A percentile compares a stretch with the other conserved stretches of the same genome.
Conservation (phyloP, 192 early-diverging fungal genomes). For the Coemansia sp. region DNA sequence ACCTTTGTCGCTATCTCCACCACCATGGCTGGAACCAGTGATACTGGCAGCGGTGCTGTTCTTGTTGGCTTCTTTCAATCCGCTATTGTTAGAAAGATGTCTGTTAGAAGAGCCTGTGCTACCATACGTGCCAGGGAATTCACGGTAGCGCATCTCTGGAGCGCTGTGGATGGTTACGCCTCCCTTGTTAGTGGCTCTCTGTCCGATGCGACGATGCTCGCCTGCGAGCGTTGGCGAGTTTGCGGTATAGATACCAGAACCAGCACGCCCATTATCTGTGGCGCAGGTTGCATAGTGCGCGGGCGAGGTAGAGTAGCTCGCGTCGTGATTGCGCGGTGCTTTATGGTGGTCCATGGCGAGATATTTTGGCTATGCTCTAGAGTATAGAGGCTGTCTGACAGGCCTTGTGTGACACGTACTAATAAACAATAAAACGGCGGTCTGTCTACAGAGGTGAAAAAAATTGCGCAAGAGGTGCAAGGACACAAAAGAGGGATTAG, state of each 20-base stretch:
- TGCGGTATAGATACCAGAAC: not conserved
- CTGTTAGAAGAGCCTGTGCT: not conserved
- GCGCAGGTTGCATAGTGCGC: not conserved
- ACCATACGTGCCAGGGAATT: not conserved
- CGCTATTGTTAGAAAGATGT: not conserved
- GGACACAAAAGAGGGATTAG: not conserved
- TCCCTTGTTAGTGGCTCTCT: not conserved
- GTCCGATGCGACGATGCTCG: not conserved
- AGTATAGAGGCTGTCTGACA: not conserved
- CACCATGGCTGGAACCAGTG: constrained; percentile 2
- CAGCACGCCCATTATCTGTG: not conserved
- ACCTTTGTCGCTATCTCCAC: constrained; percentile 7
- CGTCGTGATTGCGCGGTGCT: not conserved
- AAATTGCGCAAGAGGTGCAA: not conserved
- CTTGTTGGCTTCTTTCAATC: not conserved
- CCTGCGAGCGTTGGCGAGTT: not conserved
- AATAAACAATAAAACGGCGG: not conserved
- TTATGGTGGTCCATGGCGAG: constrained; percentile 4
- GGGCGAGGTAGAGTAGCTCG: not conserved
- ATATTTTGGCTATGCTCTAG: not conserved
- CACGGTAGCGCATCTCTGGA: not conserved
- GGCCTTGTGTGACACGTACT: not conserved
- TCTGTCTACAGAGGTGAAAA: not conserved
- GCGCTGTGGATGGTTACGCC: not conserved
- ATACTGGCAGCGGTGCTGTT: not conserved